phyloP scores from a whole-genome alignment of 2,329 filamentous ascomycete genomes.

The Talaromyces sp. region DNA sequence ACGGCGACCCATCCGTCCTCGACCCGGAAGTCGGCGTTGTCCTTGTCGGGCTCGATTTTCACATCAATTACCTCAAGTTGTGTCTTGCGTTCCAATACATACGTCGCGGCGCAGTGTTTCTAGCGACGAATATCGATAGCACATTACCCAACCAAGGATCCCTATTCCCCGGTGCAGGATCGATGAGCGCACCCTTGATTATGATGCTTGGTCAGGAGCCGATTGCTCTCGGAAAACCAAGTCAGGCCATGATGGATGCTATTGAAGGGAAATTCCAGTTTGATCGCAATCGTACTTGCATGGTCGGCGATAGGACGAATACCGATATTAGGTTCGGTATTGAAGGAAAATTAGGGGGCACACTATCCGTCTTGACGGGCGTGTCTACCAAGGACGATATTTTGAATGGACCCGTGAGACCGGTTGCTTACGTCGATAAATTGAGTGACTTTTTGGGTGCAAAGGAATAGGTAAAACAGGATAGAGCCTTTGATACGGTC shows the following conservation, averaged over 20 bases:
- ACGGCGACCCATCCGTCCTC: conserved; percentile 63
- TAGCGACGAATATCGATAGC: conserved; percentile 90
- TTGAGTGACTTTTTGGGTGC: conserved; percentile 65
- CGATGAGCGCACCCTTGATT: conserved; percentile 69
- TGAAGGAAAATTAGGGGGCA: conserved; percentile 84
- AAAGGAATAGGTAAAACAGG: not conserved
- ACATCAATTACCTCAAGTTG: conserved; percentile 92
- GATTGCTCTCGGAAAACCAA: conserved; percentile 82
- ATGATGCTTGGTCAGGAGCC: conserved; percentile 67
- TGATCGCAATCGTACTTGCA: conserved; percentile 77
- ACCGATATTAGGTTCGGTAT: conserved; percentile 96
- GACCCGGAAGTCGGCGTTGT: conserved; percentile 89
- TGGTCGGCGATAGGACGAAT: conserved; percentile 90
- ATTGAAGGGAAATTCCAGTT: conserved; percentile 94
- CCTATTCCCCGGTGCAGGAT: conserved; percentile 88
- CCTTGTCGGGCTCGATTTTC: conserved; percentile 84
- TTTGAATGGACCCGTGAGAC: conserved; percentile 68
- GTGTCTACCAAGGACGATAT: conserved; percentile 78
- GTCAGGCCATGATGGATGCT: conserved; percentile 98
- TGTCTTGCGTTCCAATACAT: conserved; percentile 82
- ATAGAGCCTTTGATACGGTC: not conserved
- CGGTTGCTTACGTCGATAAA: conserved; percentile 77
- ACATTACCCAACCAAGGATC: conserved; percentile 76
- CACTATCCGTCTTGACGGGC: conserved; percentile 83
- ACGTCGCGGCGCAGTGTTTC: conserved; percentile 69